phyloP scores from a whole-genome alignment of 257 asterid species.

The Plectranthus barbatus region DNA sequence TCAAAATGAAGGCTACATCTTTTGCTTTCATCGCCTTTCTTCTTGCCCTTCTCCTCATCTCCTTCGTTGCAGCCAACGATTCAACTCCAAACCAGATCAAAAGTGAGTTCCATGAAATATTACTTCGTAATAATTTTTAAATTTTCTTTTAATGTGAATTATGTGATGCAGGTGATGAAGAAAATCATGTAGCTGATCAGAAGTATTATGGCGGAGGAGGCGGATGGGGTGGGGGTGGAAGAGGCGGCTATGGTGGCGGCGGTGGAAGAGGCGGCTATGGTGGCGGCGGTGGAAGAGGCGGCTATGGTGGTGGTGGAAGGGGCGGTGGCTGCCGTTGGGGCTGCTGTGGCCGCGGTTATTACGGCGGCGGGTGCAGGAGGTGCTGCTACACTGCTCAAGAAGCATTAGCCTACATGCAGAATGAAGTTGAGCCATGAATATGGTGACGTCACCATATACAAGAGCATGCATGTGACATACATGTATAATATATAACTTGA shows the following conservation, averaged over 20 bases:
- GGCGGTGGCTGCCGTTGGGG: constrained; percentile 7
- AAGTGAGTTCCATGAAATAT: constrained; percentile 8
- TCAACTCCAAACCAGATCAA: constrained; percentile 8
- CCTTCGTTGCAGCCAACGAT: constrained; percentile 14
- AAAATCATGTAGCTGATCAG: constrained; percentile 5
- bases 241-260: not conserved
- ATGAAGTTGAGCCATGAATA: not conserved
- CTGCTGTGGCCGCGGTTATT: not conserved
- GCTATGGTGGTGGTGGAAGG: not conserved
- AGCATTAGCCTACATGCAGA: constrained; percentile 28
- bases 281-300: constrained; percentile 16
- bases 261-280: constrained; percentile 18
- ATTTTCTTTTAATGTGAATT: not conserved
- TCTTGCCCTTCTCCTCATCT: constrained; percentile 19
- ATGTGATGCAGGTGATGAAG: not conserved
- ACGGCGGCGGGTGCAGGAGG: not conserved
- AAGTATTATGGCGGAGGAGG: constrained; percentile 7
- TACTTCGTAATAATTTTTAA: not conserved
- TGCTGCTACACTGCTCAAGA: constrained; percentile 22
- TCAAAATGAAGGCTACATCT: constrained; percentile 14
- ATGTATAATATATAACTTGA: too few relatives aligned
- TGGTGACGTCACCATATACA: too few relatives aligned
- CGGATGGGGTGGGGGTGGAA: constrained; percentile 6
- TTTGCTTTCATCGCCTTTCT: constrained; percentile 7
- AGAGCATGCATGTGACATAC: not conserved